Conservation (phyloP, 2,329 filamentous ascomycete genomes). For the Didymella arachidicola region DNA sequence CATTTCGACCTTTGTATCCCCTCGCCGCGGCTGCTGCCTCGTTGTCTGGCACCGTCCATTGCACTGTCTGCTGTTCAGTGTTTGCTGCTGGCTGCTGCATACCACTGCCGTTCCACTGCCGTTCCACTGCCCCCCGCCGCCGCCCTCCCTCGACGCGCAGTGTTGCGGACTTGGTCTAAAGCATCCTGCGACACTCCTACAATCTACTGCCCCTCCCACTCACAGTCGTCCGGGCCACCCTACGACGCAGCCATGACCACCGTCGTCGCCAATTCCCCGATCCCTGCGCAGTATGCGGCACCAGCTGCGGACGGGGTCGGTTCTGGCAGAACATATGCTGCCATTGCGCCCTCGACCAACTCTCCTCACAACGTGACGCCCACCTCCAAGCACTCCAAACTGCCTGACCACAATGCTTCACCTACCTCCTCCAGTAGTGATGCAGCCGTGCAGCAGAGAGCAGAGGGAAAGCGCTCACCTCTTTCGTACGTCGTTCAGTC, state of each 20-base stretch:
- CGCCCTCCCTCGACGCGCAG: constrained; percentile 45
- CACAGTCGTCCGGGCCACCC: constrained; percentile 24
- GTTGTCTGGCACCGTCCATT: neutral
- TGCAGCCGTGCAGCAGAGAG: constrained; percentile 49
- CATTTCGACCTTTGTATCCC: constrained; percentile 20
- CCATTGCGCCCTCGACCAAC: constrained; percentile 54
- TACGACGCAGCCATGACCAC: constrained; percentile 55
- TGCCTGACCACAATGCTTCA: constrained; percentile 50
- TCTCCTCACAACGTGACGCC: constrained; percentile 51
- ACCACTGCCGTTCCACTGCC: constrained; percentile 15
- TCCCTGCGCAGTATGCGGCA: constrained; percentile 50
- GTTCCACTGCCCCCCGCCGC: constrained; percentile 31
- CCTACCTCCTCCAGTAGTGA: constrained; percentile 51
- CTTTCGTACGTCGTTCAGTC: constrained; percentile 56
- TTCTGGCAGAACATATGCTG: constrained; percentile 54
- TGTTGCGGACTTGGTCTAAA: constrained; percentile 45
- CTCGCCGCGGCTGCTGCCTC: constrained; percentile 15
- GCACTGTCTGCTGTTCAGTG: neutral
- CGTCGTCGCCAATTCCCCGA: constrained; percentile 55
- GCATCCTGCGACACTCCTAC: constrained; percentile 48
- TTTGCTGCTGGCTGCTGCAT: too few relatives aligned
- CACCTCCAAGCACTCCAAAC: constrained; percentile 46
- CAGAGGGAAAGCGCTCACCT: constrained; percentile 62
- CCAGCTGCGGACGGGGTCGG: constrained; percentile 47
- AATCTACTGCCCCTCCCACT: constrained; percentile 38